Percentiles rank a stretch among this genome's conserved stretches.
These are phyloP conservation scores for Backusella sp. DNA, from an alignment of 192 early-diverging fungal species.

Conservation along the genomic window DNA sequence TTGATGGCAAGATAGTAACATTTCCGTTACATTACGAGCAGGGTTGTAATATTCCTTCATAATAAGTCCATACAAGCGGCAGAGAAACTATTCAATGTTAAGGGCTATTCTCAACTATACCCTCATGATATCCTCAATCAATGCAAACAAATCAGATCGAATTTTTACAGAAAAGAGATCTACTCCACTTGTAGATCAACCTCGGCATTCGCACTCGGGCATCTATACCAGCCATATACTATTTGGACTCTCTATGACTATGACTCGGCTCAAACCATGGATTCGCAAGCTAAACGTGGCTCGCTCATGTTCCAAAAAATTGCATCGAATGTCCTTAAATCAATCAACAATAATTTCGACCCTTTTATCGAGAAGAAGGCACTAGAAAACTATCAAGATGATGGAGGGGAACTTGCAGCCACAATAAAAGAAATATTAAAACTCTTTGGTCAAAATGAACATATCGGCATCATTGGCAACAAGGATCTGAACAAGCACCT, in stretches of 20 bases:
- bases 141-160: no score
- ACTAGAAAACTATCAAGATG: neutral
- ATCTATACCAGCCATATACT: neutral
- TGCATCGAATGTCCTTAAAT: conserved; percentile 11
- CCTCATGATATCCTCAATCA: no score
- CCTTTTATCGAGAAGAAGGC: conserved; percentile 9
- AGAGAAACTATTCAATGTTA: no score
- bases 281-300: conserved; percentile 14
- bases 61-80: no score
- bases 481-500: conserved; percentile 8
- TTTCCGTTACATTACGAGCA: no score
- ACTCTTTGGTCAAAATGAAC: conserved; percentile 15
- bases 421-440: neutral
- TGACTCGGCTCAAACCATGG: conserved; percentile 17
- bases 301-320: conserved; percentile 13
- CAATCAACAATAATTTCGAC: neutral
- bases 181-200: no score
- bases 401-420: conserved; percentile 12
- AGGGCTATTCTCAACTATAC: no score
- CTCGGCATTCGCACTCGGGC: neutral
- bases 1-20: no score
- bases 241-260: conserved; percentile 4
- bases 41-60: no score
- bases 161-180: no score
- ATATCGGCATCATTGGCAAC: conserved; percentile 8